phyloP scores from a whole-genome alignment of 2,329 filamentous ascomycete species.

The Periconia sp. region DNA sequence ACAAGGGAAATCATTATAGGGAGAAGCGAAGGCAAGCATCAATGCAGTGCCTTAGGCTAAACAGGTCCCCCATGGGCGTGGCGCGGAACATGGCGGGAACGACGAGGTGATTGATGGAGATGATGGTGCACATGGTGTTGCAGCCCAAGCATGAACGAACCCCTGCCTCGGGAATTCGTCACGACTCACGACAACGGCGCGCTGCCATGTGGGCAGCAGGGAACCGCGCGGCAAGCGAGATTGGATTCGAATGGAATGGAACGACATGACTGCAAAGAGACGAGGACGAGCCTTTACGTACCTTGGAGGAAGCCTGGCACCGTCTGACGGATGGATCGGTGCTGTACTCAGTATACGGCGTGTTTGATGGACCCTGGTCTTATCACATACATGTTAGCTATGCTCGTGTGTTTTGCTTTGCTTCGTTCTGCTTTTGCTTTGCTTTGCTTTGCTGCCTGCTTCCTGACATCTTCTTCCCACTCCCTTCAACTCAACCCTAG shows the following conservation, averaged over 20 bases:
- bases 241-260: slow-evolving; percentile 11
- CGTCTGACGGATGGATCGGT: neutral
- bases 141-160: slow-evolving; percentile 30
- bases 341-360: too few species aligned
- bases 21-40: slow-evolving; percentile 18
- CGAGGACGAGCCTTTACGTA: neutral
- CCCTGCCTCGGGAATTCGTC: slow-evolving; percentile 25
- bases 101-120: slow-evolving; percentile 11
- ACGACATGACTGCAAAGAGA: neutral
- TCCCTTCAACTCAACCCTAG: slow-evolving; percentile 8
- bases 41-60: slow-evolving; percentile 29
- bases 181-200: slow-evolving; percentile 12
- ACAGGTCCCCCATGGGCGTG: slow-evolving; percentile 10
- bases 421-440: neutral
- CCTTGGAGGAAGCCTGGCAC: neutral
- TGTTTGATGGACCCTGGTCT: slow-evolving; percentile 7
- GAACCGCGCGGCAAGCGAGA: slow-evolving; percentile 34
- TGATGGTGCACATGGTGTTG: slow-evolving; percentile 32
- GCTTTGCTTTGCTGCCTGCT: slow-evolving; percentile 10
- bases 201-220: slow-evolving; percentile 38
- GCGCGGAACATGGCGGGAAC: slow-evolving; percentile 8
- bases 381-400: slow-evolving; percentile 34
- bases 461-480: neutral
- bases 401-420: slow-evolving; percentile 16
- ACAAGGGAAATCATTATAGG: slow-evolving; percentile 19